A percentile compares a stretch with the other conserved stretches of the same genome.
These are phyloP conservation scores for Diversispora epigaea DNA, from an alignment of 192 early-diverging fungal species.

Conservation along the genomic window DNA sequence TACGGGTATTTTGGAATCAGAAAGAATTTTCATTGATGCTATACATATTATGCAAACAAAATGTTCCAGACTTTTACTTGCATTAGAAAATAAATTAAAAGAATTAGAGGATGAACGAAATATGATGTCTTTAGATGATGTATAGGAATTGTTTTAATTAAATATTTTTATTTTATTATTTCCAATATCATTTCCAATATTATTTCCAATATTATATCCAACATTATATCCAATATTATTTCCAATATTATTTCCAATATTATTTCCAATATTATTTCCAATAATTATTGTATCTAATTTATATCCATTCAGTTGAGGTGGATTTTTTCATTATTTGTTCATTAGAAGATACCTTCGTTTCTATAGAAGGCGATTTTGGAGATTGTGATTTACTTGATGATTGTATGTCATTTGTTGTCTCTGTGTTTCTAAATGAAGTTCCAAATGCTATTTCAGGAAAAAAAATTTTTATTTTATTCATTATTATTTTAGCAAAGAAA, in stretches of 20 bases:
- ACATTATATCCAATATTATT: too few relatives aligned
- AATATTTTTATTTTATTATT: background rate
- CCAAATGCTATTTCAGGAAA: background rate
- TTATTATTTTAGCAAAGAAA: background rate
- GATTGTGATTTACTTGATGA: too few relatives aligned
- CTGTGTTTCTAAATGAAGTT: background rate
- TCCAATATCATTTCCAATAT: too few relatives aligned
- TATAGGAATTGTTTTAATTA: background rate
- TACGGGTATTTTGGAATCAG: slow-evolving; percentile 75
- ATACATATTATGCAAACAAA: slow-evolving; percentile 81
- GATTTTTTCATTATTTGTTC: background rate
- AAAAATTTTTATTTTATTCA: background rate
- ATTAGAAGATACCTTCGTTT: too few relatives aligned
- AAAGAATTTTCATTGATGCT: slow-evolving; percentile 75
- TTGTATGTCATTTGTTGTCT: background rate
- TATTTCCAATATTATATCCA: too few relatives aligned
- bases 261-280: too few relatives aligned
- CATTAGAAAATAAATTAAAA: slow-evolving; percentile 39
- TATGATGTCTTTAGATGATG: background rate
- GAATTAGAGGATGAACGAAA: background rate
- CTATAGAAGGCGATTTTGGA: too few relatives aligned
- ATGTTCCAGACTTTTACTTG: slow-evolving; percentile 66
- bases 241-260: too few relatives aligned
- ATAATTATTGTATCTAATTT: background rate
- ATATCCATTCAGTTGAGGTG: slow-evolving; percentile 1